Evolutionary conservation across 768 basidiomycete genomes (phyloP), one percentile per base, ranked within the genome.

Genomic region (Panus rudis): DNA sequence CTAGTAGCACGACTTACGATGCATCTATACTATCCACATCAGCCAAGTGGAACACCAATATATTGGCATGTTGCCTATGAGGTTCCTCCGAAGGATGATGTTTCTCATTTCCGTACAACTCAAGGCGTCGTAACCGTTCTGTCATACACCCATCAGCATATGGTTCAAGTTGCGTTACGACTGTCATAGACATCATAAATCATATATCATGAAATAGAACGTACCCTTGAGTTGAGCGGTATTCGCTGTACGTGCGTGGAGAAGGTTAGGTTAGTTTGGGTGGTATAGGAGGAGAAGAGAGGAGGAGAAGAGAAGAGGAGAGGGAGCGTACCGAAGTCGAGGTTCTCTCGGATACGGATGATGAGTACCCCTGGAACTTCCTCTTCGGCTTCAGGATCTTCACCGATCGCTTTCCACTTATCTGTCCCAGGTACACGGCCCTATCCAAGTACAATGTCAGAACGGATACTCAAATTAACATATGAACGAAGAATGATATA

Each of bases 21-120:
- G 94, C 92, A 60, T 99, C 94, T 47, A 89, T 81, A 14, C 71
- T 76, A 45, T 92, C 89, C 3, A 96, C 85, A 63, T 98, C 94
- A 11, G 84, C 83, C 72, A 97, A 74, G 53, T 98, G 93, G 63
- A 99, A 92, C 17, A 96, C 89, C 19, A 97, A 63, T 2, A 80
- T 79, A 11, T 72, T 76, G 4, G 92, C 82, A 45, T 83, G 73
- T 42, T 80, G 76, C 49, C 92, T 71, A 12, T 79, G 71, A 0
- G 88, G 93, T 44, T 75, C 81, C 49, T 97, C 94, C 2, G 89
- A 91, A 0, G 96, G 96, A 65, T 98, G 96, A 17, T 72, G 79
- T 50, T 70, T 79, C 35, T 77, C 69, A 7, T 76, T 63, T 2
- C 94, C 94, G 54, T 97, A 99, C 34, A 94, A 61, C 54, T 99